Base-by-base conservation (phyloP, 805 yeast species). In the Sugiyamaella chiloensis region DNA sequence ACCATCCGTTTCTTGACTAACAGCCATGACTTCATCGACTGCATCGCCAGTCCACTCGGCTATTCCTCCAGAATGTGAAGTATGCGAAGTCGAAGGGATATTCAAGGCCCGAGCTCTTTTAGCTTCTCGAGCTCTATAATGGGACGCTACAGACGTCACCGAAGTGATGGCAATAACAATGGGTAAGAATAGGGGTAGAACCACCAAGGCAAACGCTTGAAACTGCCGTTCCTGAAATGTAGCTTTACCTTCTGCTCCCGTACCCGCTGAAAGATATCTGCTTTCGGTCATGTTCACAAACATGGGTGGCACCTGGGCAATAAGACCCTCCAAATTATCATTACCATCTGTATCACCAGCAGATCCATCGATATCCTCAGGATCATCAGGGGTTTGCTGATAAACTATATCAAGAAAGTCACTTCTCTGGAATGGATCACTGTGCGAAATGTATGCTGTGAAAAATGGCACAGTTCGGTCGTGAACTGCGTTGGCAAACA, bases 391-490 rank as follows among this genome's bases (percentile, higher is more conserved):
- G 14, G 35, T 34, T 74, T 59, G 40, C 14, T 44, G 48, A 44
- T 70, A 72, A 4, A 71, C 67, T 29, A 55, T 48, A 71, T 73
- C 43, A 76, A 62, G 16, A 61, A 60, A 41, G 74, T 74, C 74
- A 78, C 75, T 41, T 67, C 70, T 67, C 29, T 80, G 81, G 61
- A 88, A 89, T 1, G 96, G 96, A 47, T 86, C 80, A 51, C 74
- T 76, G 24, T 81, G 74, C 2, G 91, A 74, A 49, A 91, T 83
- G 63, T 73, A 89, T 0, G 95, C 74, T 0, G 97, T 87, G 67
- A 80, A 86, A 63, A 88, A 91, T 12, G 91, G 83, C 5, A 90
- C 98, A 0, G 95, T 79, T 50, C 96, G 73, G 65, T 90, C 98
- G 60, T 86, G 82, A 47, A 81, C 74, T 20, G 83, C 75, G 65